Percentiles rank a stretch among this genome's conserved stretches.
These are phyloP conservation scores for Alloteropsis angusta DNA, from an alignment of 202 grass and related monocot species.

Conservation along the genomic window DNA sequence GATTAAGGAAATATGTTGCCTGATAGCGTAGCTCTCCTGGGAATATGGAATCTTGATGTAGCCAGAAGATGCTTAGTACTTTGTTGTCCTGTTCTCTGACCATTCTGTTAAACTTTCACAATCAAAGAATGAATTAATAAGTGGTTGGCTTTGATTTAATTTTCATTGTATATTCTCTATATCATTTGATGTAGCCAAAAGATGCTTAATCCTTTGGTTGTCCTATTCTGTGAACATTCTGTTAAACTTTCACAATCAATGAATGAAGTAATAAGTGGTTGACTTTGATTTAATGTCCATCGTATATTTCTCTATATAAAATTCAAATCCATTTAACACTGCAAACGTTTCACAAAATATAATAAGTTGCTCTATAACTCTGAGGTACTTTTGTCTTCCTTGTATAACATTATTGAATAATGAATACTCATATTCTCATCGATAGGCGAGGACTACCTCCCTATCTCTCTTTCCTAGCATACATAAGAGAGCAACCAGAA, in stretches of 20 bases:
- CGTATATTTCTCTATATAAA: not conserved
- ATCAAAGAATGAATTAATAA: not conserved
- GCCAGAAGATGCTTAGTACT: not conserved
- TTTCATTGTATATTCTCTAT: not conserved
- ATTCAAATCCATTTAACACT: not conserved
- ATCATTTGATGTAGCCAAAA: not conserved
- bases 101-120: not conserved
- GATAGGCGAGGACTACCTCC: not conserved
- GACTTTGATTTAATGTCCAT: not conserved
- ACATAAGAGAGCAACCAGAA: not conserved
- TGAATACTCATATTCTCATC: not conserved
- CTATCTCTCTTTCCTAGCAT: not conserved
- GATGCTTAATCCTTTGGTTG: not conserved
- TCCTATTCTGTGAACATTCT: not conserved
- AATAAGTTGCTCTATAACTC: not conserved
- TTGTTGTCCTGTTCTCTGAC: not conserved
- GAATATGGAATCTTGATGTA: not conserved
- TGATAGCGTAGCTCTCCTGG: not conserved
- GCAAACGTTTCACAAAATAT: not conserved
- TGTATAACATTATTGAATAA: not conserved
- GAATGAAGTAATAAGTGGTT: not conserved
- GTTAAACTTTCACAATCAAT: not conserved
- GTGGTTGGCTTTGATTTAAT: not conserved
- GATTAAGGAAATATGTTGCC: not conserved
- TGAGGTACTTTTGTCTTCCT: not conserved